Evolutionary conservation across 345 rosid genomes (phyloP).

Genomic region (Eucalyptus sp.): DNA sequence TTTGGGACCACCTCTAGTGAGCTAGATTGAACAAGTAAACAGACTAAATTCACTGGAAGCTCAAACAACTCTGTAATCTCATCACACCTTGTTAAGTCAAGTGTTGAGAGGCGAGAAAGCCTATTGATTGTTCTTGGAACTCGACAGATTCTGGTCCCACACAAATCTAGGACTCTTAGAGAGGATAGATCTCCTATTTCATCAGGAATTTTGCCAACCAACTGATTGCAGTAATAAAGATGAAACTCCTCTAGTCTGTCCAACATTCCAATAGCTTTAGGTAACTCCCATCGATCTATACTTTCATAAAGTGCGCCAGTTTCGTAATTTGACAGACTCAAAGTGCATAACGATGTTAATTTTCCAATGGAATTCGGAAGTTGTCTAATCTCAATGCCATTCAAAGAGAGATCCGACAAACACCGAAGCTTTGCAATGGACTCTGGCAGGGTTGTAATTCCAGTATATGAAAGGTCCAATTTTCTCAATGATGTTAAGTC

Average conservation of each 20-base stretch:
- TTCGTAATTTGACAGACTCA: rapidly evolving
- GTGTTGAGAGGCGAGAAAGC: too few relatives aligned
- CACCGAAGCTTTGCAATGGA: not conserved
- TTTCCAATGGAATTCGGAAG: not conserved
- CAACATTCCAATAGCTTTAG: not conserved
- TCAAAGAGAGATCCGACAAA: too few relatives aligned
- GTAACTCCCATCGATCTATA: too few relatives aligned
- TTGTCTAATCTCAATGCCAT: rapidly evolving
- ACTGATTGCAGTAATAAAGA: too few relatives aligned
- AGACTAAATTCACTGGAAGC: not conserved
- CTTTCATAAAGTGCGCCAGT: too few relatives aligned
- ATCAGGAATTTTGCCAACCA: too few relatives aligned
- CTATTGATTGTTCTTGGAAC: too few relatives aligned
- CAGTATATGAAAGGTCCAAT: not conserved
- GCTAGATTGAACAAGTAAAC: rapidly evolving
- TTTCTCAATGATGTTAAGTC: not conserved
- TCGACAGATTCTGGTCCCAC: too few relatives aligned
- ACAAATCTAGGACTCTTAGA: too few relatives aligned
- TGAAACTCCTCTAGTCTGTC: not conserved
- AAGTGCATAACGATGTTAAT: not conserved
- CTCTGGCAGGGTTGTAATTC: not conserved
- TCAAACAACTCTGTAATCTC: not conserved
- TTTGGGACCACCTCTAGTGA: not conserved
- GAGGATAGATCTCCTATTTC: too few relatives aligned
- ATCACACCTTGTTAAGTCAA: rapidly evolving